phyloP scores from a whole-genome alignment of 2,329 filamentous ascomycete genomes.

The Aspergillus hiratsukae region DNA sequence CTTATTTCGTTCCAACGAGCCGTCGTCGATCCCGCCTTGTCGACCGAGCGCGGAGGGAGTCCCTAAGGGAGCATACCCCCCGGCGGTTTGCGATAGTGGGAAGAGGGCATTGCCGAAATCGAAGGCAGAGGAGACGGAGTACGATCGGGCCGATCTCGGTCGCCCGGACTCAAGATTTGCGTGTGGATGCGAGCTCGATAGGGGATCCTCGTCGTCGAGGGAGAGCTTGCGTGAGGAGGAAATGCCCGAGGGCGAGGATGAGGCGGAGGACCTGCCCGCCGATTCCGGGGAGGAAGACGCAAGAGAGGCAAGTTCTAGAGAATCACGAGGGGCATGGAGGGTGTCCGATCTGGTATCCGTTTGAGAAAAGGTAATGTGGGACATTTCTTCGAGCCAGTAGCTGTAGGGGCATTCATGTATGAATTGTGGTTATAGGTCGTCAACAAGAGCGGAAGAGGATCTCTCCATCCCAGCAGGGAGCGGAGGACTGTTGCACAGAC shows the following conservation, averaged over 20 bases:
- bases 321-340: conserved; percentile 65
- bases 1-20: conserved; percentile 91
- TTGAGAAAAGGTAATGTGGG: conserved; percentile 28
- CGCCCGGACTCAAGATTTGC: conserved; percentile 48
- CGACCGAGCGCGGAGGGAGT: conserved; percentile 60
- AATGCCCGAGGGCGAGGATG: conserved; percentile 74
- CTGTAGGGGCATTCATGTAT: not conserved
- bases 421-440: not conserved
- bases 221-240: conserved; percentile 91
- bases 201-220: conserved; percentile 78
- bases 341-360: conserved; percentile 25
- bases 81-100: conserved; percentile 77
- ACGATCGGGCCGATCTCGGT: conserved; percentile 60
- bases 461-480: not conserved
- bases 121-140: conserved; percentile 88
- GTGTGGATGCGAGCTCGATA: conserved; percentile 50
- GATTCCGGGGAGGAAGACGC: conserved; percentile 73
- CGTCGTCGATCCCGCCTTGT: conserved; percentile 60
- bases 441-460: not conserved
- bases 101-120: conserved; percentile 94
- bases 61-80: conserved; percentile 80
- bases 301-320: conserved; percentile 90
- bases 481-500: not conserved
- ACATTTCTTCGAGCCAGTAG: conserved; percentile 20
- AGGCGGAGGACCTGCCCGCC: conserved; percentile 60